Conservation (phyloP, 2,329 filamentous ascomycete genomes). For the Sclerotinia borealis region DNA sequence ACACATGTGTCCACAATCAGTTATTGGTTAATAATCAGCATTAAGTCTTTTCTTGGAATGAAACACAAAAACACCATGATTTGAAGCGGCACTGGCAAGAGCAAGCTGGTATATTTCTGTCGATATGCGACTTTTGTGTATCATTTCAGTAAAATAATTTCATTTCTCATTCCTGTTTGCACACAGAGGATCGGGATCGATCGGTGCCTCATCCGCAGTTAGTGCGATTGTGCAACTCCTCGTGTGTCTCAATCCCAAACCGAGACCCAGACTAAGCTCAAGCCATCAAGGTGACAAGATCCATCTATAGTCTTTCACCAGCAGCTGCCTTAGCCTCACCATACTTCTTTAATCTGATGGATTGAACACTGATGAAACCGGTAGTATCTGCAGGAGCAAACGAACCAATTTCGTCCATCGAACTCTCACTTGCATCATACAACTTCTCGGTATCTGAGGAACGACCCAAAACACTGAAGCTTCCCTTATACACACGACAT, state of each 20-base stretch:
- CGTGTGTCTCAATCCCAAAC: background rate
- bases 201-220: background rate
- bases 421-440: constrained; percentile 59
- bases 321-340: constrained; percentile 74
- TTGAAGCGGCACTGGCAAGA: constrained; percentile 5
- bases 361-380: constrained; percentile 58
- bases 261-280: background rate
- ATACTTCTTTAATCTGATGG: constrained; percentile 57
- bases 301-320: constrained; percentile 56
- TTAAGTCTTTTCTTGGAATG: constrained; percentile 5
- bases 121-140: background rate
- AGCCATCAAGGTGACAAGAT: background rate
- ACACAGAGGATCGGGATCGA: background rate
- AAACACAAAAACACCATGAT: background rate
- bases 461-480: constrained; percentile 52
- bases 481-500: constrained; percentile 62
- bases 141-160: constrained; percentile 1
- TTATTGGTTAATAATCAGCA: background rate
- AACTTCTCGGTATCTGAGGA: constrained; percentile 62
- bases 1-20: background rate
- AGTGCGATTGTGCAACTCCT: background rate
- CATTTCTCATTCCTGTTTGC: background rate
- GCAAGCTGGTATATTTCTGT: constrained; percentile 5
- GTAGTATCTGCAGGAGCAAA: constrained; percentile 62
- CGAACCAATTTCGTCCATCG: constrained; percentile 65